A percentile compares a stretch with the other conserved stretches of the same genome.
Conservation (phyloP, 805 yeast species). For the Pichia pseudocactophila region DNA sequence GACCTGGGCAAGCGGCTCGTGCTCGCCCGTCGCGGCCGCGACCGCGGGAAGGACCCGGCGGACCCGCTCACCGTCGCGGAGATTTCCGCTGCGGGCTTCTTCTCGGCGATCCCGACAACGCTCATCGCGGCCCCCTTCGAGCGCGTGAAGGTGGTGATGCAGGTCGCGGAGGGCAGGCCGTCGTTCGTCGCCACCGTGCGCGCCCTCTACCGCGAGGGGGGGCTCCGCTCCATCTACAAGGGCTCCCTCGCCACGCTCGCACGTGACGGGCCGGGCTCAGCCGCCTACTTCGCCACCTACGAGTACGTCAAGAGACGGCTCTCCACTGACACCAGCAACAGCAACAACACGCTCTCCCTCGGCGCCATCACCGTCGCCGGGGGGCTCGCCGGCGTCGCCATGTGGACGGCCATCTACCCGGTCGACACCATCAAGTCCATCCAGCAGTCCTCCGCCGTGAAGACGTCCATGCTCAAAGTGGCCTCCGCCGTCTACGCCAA, state of each 20-base stretch:
- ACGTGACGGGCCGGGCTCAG: constrained; percentile 97
- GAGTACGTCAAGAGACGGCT: constrained; percentile 65
- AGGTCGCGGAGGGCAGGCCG: constrained; percentile 39
- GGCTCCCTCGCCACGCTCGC: constrained; percentile 91
- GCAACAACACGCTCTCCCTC: constrained; percentile 55
- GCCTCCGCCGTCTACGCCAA: constrained; percentile 58
- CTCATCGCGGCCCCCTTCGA: constrained; percentile 97
- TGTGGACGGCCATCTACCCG: constrained; percentile 97
- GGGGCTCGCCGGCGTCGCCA: constrained; percentile 90
- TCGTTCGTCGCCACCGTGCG: constrained; percentile 53
- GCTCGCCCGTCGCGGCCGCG: constrained; percentile 29
- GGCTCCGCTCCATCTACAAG: constrained; percentile 73
- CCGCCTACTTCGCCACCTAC: constrained; percentile 90
- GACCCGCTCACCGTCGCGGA: constrained; percentile 49
- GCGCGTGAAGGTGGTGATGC: constrained; percentile 89
- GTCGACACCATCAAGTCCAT: constrained; percentile 87
- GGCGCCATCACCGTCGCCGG: constrained; percentile 81
- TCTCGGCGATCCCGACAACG: constrained; percentile 92
- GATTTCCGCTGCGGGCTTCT: constrained; percentile 85
- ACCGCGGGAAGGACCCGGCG: constrained; percentile 25
- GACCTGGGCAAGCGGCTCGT: constrained; percentile 84
- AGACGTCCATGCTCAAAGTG: constrained; percentile 51
- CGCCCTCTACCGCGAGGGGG: constrained; percentile 70
- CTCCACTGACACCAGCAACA: constrained; percentile 33
- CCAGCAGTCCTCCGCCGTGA: constrained; percentile 56